Conservation (phyloP, 2,329 filamentous ascomycete genomes). For the Endothia cerciana region DNA sequence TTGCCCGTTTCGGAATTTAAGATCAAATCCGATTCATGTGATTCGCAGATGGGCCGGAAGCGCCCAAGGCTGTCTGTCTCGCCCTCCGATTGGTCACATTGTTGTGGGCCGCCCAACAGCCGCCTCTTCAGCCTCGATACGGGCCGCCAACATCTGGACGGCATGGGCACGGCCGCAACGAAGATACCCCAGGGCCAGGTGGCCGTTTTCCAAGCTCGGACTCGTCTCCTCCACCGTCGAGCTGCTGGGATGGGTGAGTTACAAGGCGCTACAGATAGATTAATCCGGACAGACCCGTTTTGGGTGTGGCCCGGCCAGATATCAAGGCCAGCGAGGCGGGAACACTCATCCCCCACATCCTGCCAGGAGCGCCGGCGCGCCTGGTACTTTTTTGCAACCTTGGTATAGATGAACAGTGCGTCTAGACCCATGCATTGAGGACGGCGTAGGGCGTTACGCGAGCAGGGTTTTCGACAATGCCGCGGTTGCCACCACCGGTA, state of each 20-base stretch:
- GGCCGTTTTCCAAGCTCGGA: too few relatives aligned
- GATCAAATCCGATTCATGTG: slow-evolving; percentile 14
- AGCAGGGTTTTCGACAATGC: not conserved
- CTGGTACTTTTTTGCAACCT: not conserved
- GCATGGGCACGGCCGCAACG: not conserved
- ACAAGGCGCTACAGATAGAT: too few relatives aligned
- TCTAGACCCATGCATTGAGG: not conserved
- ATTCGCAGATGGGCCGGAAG: slow-evolving; percentile 11
- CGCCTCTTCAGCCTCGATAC: slow-evolving; percentile 6
- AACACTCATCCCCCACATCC: not conserved
- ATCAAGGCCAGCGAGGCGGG: not conserved
- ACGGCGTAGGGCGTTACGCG: not conserved
- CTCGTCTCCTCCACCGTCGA: too few relatives aligned
- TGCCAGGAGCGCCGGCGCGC: not conserved
- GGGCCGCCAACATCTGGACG: not conserved
- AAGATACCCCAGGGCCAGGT: not conserved
- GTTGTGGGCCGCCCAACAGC: not conserved
- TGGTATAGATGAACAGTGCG: not conserved
- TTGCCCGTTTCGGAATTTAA: slow-evolving; percentile 22
- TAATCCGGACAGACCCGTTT: too few relatives aligned
- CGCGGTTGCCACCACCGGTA: not conserved
- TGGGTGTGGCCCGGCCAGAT: not conserved
- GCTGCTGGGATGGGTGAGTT: too few relatives aligned
- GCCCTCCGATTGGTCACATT: slow-evolving; percentile 2
- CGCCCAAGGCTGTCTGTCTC: slow-evolving; percentile 1